phyloP scores from a whole-genome alignment of 1,284 basidiomycete genomes.

The Ustilago cynodontis region DNA sequence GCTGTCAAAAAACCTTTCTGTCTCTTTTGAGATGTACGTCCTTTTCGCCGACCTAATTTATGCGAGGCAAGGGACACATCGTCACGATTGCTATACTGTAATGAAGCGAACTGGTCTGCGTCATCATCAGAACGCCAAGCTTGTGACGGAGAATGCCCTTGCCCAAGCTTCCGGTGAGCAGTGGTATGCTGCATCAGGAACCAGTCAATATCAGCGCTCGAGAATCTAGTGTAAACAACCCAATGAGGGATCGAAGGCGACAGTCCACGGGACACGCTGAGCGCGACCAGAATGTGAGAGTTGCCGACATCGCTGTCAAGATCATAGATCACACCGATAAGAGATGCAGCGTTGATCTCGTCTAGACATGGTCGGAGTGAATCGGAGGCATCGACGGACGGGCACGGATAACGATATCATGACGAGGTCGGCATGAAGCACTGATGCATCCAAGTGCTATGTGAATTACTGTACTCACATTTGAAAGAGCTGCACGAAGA shows the following conservation, averaged over 20 bases:
- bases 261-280: no score
- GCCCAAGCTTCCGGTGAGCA: no score
- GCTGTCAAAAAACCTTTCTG: neutral
- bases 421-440: neutral
- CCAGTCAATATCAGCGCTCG: no score
- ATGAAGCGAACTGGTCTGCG: no score
- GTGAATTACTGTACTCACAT: no score
- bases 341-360: neutral
- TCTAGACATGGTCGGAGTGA: neutral
- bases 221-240: no score
- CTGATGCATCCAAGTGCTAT: neutral
- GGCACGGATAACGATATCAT: neutral
- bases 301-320: no score
- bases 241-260: no score
- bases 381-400: neutral
- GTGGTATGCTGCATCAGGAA: no score
- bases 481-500: neutral
- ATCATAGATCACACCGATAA: constrained; percentile 1
- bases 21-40: neutral
- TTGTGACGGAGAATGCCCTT: no score
- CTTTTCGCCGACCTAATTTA: neutral
- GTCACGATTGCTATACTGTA: neutral
- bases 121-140: no score
- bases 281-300: no score
- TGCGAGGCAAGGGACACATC: neutral